Evolutionary conservation across 345 rosid genomes (phyloP), one percentile per base, ranked within the genome.

Genomic region (Eucalyptus cloeziana): DNA sequence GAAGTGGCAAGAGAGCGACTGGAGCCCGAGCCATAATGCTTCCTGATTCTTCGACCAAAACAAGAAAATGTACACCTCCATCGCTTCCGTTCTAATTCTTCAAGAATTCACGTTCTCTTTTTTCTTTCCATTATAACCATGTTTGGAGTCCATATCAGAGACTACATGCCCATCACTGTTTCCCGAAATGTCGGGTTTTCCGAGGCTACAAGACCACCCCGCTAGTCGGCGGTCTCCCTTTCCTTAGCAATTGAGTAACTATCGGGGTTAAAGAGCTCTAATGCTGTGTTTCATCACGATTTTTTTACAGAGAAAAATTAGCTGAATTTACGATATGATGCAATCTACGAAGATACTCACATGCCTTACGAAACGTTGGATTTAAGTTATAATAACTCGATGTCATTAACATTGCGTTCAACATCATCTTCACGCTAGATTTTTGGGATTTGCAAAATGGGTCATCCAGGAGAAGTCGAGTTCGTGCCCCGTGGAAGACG

Each of bases 231-330:
- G 40, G 40, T 64, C 21, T 2, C 5, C 40, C 10, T 7, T n/a
- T n/a, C 64, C 14, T 10, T 58, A 58, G n/a, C 64, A 25, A 25
- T 64, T 10, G 24, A 0, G 80, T 16, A 69, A 31, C 10, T 31
- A 8, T 31, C 13, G 12, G 12, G 0, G 0, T n/a, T 31, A 0
- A 69, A 8, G 24, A 69, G 43, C 79, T 69, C 43, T 69, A 31
- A 2, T 0, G 19, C 31, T 4, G 1, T 69, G 24, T 31, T 31
- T 13, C 31, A 5, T 62, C 71, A 62, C 71, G 8, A 4, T 7
- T 13, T 62, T 27, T 31, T 31, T 19, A 31, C 43, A 67, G 10
- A 21, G 0, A 5, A 31, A 0, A 6, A 30, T 30, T 27, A 62
- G 69, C 69, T 6, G 17, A 62, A 62, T 62, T 13, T n/a, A 62